phyloP scores from a whole-genome alignment of 352 stramenopile genomes.

The Globisporangium barbulae region DNA sequence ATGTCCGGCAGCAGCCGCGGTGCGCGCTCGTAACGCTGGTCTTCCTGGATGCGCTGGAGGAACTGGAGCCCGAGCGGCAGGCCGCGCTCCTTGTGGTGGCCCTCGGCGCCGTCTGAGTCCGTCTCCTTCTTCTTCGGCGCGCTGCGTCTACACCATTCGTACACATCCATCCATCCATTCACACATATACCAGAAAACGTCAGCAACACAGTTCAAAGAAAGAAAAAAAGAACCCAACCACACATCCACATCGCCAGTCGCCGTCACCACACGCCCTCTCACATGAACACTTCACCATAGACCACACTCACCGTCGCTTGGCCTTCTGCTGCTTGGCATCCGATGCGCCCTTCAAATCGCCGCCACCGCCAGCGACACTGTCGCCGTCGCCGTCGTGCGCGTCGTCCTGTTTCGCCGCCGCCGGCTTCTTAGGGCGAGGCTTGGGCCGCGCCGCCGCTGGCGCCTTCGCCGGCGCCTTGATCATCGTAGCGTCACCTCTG shows the following conservation, averaged over 20 bases:
- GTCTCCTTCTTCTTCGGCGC: slow-evolving; percentile 52
- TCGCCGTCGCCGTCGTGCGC: slow-evolving; percentile 3
- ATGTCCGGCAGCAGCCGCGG: slow-evolving; percentile 56
- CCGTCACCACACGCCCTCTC: background rate
- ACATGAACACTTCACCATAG: background rate
- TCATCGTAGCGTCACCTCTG: slow-evolving; percentile 12
- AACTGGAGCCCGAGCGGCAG: slow-evolving; percentile 25
- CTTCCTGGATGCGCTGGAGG: slow-evolving; percentile 32
- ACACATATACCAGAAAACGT: slow-evolving; percentile 4
- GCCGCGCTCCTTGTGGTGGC: slow-evolving; percentile 16
- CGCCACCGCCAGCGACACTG: background rate
- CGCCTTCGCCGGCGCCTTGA: slow-evolving; percentile 11
- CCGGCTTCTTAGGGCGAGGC: slow-evolving; percentile 19
- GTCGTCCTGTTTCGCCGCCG: slow-evolving; percentile 12
- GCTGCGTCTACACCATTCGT: slow-evolving; percentile 26
- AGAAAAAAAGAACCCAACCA: background rate
- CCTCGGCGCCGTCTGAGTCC: slow-evolving; percentile 23
- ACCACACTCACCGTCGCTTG: slow-evolving; percentile 31
- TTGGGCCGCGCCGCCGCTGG: slow-evolving; percentile 1
- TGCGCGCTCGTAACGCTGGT: slow-evolving; percentile 40
- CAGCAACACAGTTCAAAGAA: background rate
- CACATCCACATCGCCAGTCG: background rate
- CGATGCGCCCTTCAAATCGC: slow-evolving; percentile 3
- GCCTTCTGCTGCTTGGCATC: slow-evolving; percentile 33
- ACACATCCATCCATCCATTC: background rate